Base-by-base conservation (phyloP, 345 rosid genomes). In the Pugionium dolabratum region DNA sequence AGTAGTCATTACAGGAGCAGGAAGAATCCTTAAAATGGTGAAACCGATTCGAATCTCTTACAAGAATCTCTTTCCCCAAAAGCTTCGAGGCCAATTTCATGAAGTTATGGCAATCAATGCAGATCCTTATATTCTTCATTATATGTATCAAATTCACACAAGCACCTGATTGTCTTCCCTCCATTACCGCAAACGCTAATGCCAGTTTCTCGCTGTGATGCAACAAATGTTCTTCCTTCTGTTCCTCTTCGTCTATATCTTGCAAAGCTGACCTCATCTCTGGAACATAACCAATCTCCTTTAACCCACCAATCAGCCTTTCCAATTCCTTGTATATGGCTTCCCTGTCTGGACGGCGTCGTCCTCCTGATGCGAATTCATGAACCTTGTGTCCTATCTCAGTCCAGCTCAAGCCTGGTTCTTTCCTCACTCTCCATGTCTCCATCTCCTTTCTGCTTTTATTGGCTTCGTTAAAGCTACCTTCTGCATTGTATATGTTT, bases 131-230 rank as follows among this genome's bases (percentile, higher is more conserved):
- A 75, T 89, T 89, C 84, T 91, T 89, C 84, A 82, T 75, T 45
- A 89, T 89, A 71, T 81, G 82, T 50, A 85, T 79, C 29, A 72
- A 57, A 47, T 75, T 70, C 7, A 72, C 59, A 54, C 66, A 27
- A 45, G 51, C 29, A 61, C n/a, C 63, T 28, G 59, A 62, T 49
- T 54, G 77, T 41, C 57, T 54, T 71, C 74, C 77, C 11, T 77
- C 79, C 85, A 82, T 82, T 32, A 82, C 33, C 0, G 89, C 87
- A 78, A 78, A 89, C 0, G 47, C 84, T 87, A 91, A 75, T 4
- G 98, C 95, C n/a, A 89, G 63, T 75, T 91, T 89, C 87, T 89
- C 96, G 60, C 92, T 89, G 58, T 89, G 96, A 78, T 75, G 66
- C 51, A 73, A 78, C 62, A 87, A 46, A 57, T 91, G 87, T 44